Percentiles rank a stretch among this genome's conserved stretches.
Conservation (phyloP, 2,329 filamentous ascomycete species). For the Golovinomyces cichoracearum region DNA sequence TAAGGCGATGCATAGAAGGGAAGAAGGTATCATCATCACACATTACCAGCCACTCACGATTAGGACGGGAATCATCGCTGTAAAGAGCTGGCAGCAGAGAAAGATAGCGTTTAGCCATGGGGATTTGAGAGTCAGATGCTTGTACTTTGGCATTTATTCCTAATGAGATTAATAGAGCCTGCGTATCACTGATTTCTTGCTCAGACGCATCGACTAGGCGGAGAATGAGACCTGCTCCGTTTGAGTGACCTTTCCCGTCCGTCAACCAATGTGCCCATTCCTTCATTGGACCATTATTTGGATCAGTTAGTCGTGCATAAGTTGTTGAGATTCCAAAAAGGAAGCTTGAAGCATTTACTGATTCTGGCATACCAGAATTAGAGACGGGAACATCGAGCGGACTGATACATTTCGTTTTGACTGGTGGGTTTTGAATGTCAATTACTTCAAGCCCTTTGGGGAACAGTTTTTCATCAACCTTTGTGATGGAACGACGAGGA, state of each 20-base stretch:
- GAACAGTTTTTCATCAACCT: constrained; percentile 22
- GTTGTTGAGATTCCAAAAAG: constrained; percentile 34
- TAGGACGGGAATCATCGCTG: constrained; percentile 22
- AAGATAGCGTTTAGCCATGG: constrained; percentile 33
- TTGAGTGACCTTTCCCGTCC: constrained; percentile 27
- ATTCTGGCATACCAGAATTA: constrained; percentile 23
- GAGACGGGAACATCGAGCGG: constrained; percentile 27
- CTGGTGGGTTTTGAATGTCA: constrained; percentile 19
- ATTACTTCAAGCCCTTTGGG: constrained; percentile 22
- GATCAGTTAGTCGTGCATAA: constrained; percentile 26
- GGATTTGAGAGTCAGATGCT: constrained; percentile 25
- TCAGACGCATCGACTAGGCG: constrained; percentile 27
- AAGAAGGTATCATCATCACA: constrained; percentile 16
- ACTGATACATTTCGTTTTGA: constrained; percentile 20
- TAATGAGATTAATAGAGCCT: constrained; percentile 20
- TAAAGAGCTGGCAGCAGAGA: constrained; percentile 28
- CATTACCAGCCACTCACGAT: constrained; percentile 19
- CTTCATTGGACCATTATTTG: constrained; percentile 25
- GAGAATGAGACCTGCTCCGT: constrained; percentile 29
- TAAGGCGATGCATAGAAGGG: constrained; percentile 13
- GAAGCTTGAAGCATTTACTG: constrained; percentile 28
- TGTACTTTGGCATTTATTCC: constrained; percentile 33
- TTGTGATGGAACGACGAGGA: constrained; percentile 25
- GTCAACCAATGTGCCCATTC: constrained; percentile 37
- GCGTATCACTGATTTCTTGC: constrained; percentile 24